Evolutionary conservation across 2,329 filamentous ascomycete genomes (phyloP), one percentile per base, ranked within the genome.

Genomic region (Phaeophleospora eucalypticola): DNA sequence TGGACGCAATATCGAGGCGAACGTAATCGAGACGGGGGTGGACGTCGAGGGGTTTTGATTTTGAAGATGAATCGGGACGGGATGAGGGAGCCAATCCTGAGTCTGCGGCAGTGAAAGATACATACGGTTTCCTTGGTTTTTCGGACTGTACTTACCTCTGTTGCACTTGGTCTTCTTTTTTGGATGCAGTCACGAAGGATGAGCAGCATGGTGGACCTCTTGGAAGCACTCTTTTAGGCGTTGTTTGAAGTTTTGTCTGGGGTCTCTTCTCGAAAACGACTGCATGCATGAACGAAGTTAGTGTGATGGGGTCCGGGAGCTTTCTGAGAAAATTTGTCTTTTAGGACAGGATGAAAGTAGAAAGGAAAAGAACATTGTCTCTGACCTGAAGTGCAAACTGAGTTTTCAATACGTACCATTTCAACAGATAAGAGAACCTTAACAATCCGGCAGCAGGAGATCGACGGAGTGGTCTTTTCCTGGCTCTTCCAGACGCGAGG

Each of bases 141-240:
- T 35, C 27, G 40, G 40, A 18, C 35, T 37, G 36, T 37, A 37
- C 36, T 37, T 37, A 37, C 15, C 15, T 9, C 15, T 43, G 18
- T 38, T 47, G 15, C 36, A 16, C 17, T 37, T 18, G 20, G 29
- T 36, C 15, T 32, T 29, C 12, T 29, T 36, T 34, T 43, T 32
- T 42, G 20, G 16, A 42, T 47, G 45, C 39, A 21, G 39, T 47
- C 38, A 47, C 39, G 45, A 47, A n/a, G 20, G 14, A 43, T 41
- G 37, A 41, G 29, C 36, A 47, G 17, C 38, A 43, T 37, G 39
- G 36, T 21, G 34, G 29, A 41, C 18, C 33, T n/a, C n/a, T n/a
- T n/a, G 14, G 33, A 14, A 35, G n/a, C 38, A 29, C 38, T 41
- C 3, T 46, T 16, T 33, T 46, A 18, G 39, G 39, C 21, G 33